A percentile compares a stretch with the other conserved stretches of the same genome.
Evolutionary conservation across 805 yeast species (phyloP).

Genomic region (Brettanomyces custersianus): DNA sequence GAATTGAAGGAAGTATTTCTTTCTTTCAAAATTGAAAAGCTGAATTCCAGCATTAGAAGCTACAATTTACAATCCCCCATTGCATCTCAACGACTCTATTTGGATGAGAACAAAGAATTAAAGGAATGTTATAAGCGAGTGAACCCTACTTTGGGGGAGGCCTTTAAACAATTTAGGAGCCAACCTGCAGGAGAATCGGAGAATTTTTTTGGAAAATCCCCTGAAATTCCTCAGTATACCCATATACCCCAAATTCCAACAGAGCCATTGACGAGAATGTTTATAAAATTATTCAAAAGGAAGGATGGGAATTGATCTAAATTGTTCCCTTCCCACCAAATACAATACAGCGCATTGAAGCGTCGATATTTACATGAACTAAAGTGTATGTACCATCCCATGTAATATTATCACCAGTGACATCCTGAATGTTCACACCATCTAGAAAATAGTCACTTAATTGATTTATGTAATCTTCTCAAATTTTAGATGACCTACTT

Average conservation of each 20-base stretch:
- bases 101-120: constrained; percentile 36
- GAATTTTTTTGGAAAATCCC: not conserved
- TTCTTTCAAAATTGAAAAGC: constrained; percentile 23
- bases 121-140: constrained; percentile 28
- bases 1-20: constrained; percentile 24
- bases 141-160: constrained; percentile 14
- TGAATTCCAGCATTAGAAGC: constrained; percentile 45
- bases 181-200: not conserved
- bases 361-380: no score
- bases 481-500: no score
- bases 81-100: constrained; percentile 48
- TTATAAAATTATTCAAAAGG: constrained; percentile 14
- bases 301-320: not conserved
- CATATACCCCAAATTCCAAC: constrained; percentile 20
- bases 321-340: no score
- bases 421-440: no score
- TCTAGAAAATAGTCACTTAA: not conserved
- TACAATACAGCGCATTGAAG: no score
- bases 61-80: constrained; percentile 59
- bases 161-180: constrained; percentile 11
- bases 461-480: not conserved
- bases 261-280: constrained; percentile 22
- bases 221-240: constrained; percentile 13
- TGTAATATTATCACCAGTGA: no score
- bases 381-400: no score